Evolutionary conservation across 352 stramenopile species (phyloP), one percentile per base, ranked within the genome.

Genomic region (Pythium guiyangense): DNA sequence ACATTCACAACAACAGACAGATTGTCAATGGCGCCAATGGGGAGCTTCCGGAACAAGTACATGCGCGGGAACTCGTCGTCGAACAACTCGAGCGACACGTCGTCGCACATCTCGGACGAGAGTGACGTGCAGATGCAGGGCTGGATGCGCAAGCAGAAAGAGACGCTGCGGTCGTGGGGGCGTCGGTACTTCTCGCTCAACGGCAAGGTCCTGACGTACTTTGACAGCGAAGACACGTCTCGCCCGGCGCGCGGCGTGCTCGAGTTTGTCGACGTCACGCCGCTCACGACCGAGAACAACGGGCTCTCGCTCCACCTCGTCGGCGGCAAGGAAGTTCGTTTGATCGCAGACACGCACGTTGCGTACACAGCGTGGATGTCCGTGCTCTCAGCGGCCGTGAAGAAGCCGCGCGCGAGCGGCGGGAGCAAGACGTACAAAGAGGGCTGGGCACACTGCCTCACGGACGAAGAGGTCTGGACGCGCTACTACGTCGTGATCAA

Each of bases 61-160:
- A 86, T 82, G 73, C 75, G 78, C 53, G 78, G 75, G 29, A 84
- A 79, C 66, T 88, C 78, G 50, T 70, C 69, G 42, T 73, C 62
- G 51, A 73, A 64, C 59, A 65, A 66, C 49, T 72, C 69, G 46
- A 56, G 51, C 27, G 68, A 78, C 49, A 22, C 39, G 39, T 74
- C 74, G 57, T 87, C 77, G 27, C 62, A 60, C 42, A 42, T 73
- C 40, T 87, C 74, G 51, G 75, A 90, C 52, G 79, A 90, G 54
- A 84, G 67, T 54, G 79, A 88, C 49, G 74, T 90, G 57, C 74
- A 88, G 54, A 90, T 92, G 78, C 77, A 88, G 57, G 81, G 81
- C 31, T 92, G 81, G 81, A 92, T 92, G 81, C 73, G 77, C 34
- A 92, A 92, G 61, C 81, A 92, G 66, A 92, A 92, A 61, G 76